Evolutionary conservation across 257 asterid genomes (phyloP).

Genomic region (Solanum neorickii): DNA sequence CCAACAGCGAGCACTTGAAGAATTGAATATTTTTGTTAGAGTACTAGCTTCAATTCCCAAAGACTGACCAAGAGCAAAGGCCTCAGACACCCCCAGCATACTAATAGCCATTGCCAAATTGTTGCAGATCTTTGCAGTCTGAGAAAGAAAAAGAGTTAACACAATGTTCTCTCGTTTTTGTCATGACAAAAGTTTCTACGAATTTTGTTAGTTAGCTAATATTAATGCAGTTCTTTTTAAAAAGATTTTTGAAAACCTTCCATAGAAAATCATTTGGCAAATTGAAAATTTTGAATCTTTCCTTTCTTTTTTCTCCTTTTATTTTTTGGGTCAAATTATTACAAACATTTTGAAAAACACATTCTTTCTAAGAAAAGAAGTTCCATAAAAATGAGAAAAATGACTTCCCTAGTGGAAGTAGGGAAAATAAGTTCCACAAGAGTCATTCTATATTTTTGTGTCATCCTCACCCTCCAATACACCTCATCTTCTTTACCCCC

Average conservation of each 20-base stretch:
- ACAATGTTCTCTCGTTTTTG: too few relatives aligned
- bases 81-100: slow-evolving; percentile 97
- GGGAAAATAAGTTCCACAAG: background rate
- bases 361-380: background rate
- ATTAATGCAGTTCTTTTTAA: background rate
- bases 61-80: slow-evolving; percentile 81
- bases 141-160: background rate
- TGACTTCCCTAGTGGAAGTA: background rate
- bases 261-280: background rate
- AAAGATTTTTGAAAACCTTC: background rate
- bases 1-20: slow-evolving; percentile 98
- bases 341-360: background rate
- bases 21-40: slow-evolving; percentile 66
- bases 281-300: background rate
- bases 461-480: background rate
- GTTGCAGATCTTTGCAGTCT: slow-evolving; percentile 95
- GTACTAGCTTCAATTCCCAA: slow-evolving; percentile 64
- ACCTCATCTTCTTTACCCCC: background rate
- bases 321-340: background rate
- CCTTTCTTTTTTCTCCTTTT: background rate
- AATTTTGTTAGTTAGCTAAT: background rate
- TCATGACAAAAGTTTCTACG: background rate
- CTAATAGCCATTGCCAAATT: slow-evolving; percentile 93
- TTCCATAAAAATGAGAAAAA: background rate
- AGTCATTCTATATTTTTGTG: background rate